Evolutionary conservation across 2,329 filamentous ascomycete genomes (phyloP), one percentile per base, ranked within the genome.

Genomic region (Celoporthe dispersa): DNA sequence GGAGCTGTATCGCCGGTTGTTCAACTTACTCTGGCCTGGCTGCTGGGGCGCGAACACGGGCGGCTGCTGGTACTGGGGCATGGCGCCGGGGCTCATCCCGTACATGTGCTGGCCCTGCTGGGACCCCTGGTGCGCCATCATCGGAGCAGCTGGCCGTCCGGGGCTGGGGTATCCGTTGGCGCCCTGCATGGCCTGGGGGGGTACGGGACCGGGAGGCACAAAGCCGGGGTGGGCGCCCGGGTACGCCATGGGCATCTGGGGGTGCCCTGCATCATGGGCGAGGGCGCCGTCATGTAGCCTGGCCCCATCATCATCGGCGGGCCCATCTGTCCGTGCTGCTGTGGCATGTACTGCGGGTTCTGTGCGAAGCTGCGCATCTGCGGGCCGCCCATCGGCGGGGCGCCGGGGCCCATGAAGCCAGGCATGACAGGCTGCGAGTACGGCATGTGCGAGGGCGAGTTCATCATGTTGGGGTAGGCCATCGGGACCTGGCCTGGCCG

Each of bases 121-220:
- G 37, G 94, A 98, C 68, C 93, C 93, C 81, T 97, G 94, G 74
- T 94, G 94, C 76, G 91, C 92, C 95, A 98, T 98, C 90, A 97
- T 94, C 1, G 93, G 91, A 16, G 96, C 93, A 28, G 84, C 79
- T 37, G 91, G 90, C 63, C 94, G 89, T 69, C 93, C 90, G 0
- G 95, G 95, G 78, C 95, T 98, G n/a, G 94, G 92, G 77, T 93
- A 97, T 22, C 94, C 93, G 75, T 91, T 92, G 9, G 88, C 85
- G 59, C 88, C 92, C 28, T 91, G 88, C 68, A 89, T 86, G 11
- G 83, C 80, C 74, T 89, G 88, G 37, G 86, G 87, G 25, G 85
- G 85, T 1, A 84, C 86, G 55, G 83, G 82, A 35, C 81, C 83
- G 28, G 86, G 84, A 41, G 80, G 90, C 85, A 88, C 94, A 86